Evolutionary conservation across 1,139 yeast species (phyloP).

Genomic region (Suhomyces choctaworum): DNA sequence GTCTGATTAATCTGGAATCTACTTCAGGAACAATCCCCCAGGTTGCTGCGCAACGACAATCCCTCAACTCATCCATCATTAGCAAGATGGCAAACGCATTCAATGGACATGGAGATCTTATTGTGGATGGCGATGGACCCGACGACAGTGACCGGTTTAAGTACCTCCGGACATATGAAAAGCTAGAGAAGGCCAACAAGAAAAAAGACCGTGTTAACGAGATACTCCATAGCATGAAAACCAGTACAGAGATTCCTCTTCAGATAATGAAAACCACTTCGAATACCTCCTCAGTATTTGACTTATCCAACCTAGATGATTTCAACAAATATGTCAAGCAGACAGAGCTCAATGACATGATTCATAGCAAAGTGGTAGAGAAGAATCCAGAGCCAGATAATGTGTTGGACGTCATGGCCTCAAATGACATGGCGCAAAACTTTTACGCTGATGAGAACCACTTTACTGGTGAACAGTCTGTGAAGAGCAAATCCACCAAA

Average conservation of each 20-base stretch:
- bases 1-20: slow-evolving; percentile 19
- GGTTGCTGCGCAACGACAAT: slow-evolving; percentile 13
- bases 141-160: slow-evolving; percentile 31
- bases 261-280: slow-evolving; percentile 22
- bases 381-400: slow-evolving; percentile 18
- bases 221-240: slow-evolving; percentile 17
- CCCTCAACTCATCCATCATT: slow-evolving; percentile 32
- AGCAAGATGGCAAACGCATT: slow-evolving; percentile 22
- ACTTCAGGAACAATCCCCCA: slow-evolving; percentile 11
- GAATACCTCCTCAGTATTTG: slow-evolving; percentile 31
- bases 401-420: slow-evolving; percentile 31
- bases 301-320: slow-evolving; percentile 39
- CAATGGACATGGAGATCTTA: slow-evolving; percentile 9
- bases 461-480: slow-evolving; percentile 14
- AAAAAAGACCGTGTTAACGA: slow-evolving; percentile 15
- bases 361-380: slow-evolving; percentile 23
- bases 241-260: slow-evolving; percentile 27
- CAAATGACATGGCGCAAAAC: slow-evolving; percentile 31
- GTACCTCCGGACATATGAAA: slow-evolving; percentile 31
- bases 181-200: slow-evolving; percentile 15
- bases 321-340: slow-evolving; percentile 37
- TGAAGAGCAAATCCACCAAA: slow-evolving; percentile 10
- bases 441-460: slow-evolving; percentile 28
- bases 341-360: slow-evolving; percentile 38
- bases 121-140: slow-evolving; percentile 7